Evolutionary conservation across 371 early-diverging fungal genomes (phyloP), one percentile per base, ranked within the genome.

Genomic region (Mucor irregularis): DNA sequence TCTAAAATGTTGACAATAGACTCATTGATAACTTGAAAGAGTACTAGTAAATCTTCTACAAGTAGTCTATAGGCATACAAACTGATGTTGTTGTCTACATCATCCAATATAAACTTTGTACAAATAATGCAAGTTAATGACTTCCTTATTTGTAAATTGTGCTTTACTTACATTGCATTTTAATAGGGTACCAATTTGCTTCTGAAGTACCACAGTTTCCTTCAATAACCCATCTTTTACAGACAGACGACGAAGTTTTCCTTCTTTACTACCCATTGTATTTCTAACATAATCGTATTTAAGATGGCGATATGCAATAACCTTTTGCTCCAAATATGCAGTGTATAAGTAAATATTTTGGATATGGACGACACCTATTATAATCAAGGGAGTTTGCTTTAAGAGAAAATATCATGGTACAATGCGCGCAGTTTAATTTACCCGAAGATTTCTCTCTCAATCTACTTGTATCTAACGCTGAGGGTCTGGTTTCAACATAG

Each of bases 11-110:
- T 89, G 52, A 96, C 92, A 28, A 95, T 91, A 14, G 90, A 93
- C 66, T 94, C 94, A 67, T 96, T 97, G 71, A 94, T 76, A 3
- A 90, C 82, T 66, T 92, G 91, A 70, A 94, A 96, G 16, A 96
- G 76, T 9, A 81, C 79, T 45, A 96, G 71, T 69, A 94, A 80
- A 63, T 97, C 98, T 22, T 90, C 89, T 17, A 95, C 71, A 19
- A 95, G 75, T 47, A 96, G 69, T 14, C 92, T 77, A 69, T 90
- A 95, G 3, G 94, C 92, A 45, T 88, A 85, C 22, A 93, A 74
- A 0, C 94, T 93, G 4, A 94, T 88, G 17, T 91, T 90, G 64
- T 94, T 94, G 72, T 94, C 90, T 24, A 92, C 78, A 25, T 90
- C 89, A 22, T 92, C 92, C 17, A 88, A 34, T 11, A 68, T 46